Evolutionary conservation across 495 filamentous ascomycete species (phyloP).

Genomic region (Penicillium arizonense): DNA sequence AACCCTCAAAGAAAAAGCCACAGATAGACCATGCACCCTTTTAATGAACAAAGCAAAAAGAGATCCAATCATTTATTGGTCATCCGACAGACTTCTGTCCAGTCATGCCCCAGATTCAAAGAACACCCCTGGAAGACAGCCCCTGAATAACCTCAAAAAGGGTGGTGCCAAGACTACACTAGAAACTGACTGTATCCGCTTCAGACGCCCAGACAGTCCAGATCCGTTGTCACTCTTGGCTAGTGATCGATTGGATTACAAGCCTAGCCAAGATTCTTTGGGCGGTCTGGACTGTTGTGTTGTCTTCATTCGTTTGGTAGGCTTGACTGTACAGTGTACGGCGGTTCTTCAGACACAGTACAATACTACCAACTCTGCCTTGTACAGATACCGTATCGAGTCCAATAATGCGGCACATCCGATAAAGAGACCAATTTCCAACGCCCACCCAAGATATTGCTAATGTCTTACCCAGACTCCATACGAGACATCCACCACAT

Average conservation of each 20-base stretch:
- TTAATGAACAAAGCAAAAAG: neutral
- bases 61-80: too few species aligned
- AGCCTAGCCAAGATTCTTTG: neutral
- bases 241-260: neutral
- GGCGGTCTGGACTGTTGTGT: conserved; percentile 6
- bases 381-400: too few species aligned
- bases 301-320: neutral
- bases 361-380: too few species aligned
- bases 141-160: conserved; percentile 23
- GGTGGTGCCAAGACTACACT: conserved; percentile 17
- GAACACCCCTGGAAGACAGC: neutral
- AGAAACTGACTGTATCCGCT: neutral
- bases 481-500: too few species aligned
- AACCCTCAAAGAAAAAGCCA: neutral
- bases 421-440: too few species aligned
- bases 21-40: neutral
- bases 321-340: too few species aligned
- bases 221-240: conserved; percentile 20
- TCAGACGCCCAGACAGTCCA: conserved; percentile 7
- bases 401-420: too few species aligned
- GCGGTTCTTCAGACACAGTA: too few species aligned
- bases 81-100: too few species aligned
- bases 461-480: too few species aligned
- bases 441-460: too few species aligned
- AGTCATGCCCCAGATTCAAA: too few species aligned